These are phyloP conservation scores for Glutinoglossum americanum DNA, from an alignment of 495 filamentous ascomycete species.

Conservation along the genomic window DNA sequence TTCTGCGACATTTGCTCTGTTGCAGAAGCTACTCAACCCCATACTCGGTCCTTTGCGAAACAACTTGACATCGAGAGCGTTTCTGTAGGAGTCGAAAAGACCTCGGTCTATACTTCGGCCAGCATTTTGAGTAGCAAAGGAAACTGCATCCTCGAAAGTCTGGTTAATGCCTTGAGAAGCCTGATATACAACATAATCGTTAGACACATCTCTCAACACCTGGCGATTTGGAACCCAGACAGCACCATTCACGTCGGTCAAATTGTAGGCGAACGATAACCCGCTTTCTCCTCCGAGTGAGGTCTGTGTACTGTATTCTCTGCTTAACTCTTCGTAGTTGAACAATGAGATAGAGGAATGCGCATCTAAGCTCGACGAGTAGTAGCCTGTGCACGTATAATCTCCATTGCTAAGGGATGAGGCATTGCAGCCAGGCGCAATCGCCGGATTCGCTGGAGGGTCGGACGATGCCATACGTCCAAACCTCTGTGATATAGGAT, in stretches of 20 bases:
- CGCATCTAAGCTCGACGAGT: constrained; percentile 7
- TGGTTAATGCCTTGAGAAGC: too few relatives aligned
- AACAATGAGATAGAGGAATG: not conserved
- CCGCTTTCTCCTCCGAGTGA: too few relatives aligned
- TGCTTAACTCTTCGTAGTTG: too few relatives aligned
- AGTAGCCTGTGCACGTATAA: constrained; percentile 8
- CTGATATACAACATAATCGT: not conserved
- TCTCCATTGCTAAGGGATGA: constrained; percentile 1
- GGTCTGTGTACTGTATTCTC: too few relatives aligned
- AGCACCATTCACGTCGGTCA: not conserved
- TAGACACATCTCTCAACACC: constrained; percentile 8
- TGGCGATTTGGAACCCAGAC: constrained; percentile 11
- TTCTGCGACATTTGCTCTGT: constrained; percentile 2
- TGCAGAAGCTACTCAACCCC: constrained; percentile 4
- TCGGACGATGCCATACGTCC: not conserved
- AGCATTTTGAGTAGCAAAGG: not conserved
- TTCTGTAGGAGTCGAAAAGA: constrained; percentile 4
- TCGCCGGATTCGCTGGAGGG: not conserved
- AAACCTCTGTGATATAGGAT: constrained; percentile 3
- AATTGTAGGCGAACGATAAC: not conserved
- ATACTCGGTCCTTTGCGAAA: constrained; percentile 9
- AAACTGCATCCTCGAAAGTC: too few relatives aligned
- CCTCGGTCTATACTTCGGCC: not conserved
- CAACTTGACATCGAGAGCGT: constrained; percentile 6
- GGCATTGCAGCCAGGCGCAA: not conserved